Percentiles rank a stretch among this genome's conserved stretches.
phyloP scores from a whole-genome alignment of 805 yeast genomes.

The Cyberlindnera meyerae region DNA sequence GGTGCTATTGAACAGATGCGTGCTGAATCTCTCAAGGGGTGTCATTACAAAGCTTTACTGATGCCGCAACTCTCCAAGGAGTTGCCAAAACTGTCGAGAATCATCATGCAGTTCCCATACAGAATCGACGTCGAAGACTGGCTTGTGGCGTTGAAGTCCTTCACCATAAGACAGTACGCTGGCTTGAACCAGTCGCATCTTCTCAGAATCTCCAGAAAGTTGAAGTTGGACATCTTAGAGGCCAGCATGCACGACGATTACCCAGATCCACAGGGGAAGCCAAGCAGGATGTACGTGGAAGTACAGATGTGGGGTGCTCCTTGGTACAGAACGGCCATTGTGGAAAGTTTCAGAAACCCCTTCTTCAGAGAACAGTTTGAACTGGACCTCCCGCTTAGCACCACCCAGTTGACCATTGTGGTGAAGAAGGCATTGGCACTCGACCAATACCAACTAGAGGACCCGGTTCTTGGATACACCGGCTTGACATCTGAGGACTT shows the following conservation, averaged over 20 bases:
- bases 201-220: slow-evolving; percentile 49
- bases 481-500: slow-evolving; percentile 16
- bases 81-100: slow-evolving; percentile 28
- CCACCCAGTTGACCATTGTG: slow-evolving; percentile 46
- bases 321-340: slow-evolving; percentile 75
- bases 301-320: slow-evolving; percentile 65
- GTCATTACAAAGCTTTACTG: slow-evolving; percentile 6
- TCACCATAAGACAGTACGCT: slow-evolving; percentile 51
- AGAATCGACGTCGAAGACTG: slow-evolving; percentile 73
- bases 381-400: slow-evolving; percentile 50
- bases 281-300: slow-evolving; percentile 54
- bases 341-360: slow-evolving; percentile 46
- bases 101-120: slow-evolving; percentile 58
- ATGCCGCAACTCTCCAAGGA: slow-evolving; percentile 28
- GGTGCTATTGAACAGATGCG: slow-evolving; percentile 56
- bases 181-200: slow-evolving; percentile 28
- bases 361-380: slow-evolving; percentile 82
- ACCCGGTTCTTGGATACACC: slow-evolving; percentile 30
- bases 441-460: slow-evolving; percentile 22
- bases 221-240: slow-evolving; percentile 57
- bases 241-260: slow-evolving; percentile 43
- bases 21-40: slow-evolving; percentile 18
- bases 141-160: slow-evolving; percentile 63
- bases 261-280: background rate
- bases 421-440: slow-evolving; percentile 32